phyloP scores from a whole-genome alignment of 495 filamentous ascomycete species.

The Penicillium robsamsonii region DNA sequence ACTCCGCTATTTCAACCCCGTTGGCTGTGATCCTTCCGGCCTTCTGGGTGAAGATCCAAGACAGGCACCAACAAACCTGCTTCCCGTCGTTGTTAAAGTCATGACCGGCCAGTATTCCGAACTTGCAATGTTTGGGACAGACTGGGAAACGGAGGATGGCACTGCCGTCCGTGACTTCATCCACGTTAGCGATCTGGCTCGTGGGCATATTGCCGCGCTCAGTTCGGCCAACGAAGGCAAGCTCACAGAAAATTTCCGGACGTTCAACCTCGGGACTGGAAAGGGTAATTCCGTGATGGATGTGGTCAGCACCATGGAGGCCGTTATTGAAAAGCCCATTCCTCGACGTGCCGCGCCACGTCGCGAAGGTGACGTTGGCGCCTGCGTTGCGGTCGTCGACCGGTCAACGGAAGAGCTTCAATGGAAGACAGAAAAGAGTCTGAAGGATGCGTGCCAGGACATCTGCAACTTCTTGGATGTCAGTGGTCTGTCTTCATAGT shows the following conservation, averaged over 20 bases:
- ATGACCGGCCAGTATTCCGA: slow-evolving; percentile 53
- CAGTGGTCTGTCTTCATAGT: slow-evolving; percentile 33
- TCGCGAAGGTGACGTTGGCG: slow-evolving; percentile 73
- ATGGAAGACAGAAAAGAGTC: slow-evolving; percentile 81
- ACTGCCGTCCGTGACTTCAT: slow-evolving; percentile 58
- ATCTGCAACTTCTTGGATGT: slow-evolving; percentile 67
- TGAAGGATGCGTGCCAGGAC: slow-evolving; percentile 81
- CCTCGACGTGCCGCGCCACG: slow-evolving; percentile 65
- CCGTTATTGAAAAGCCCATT: slow-evolving; percentile 39
- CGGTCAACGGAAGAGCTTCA: slow-evolving; percentile 80
- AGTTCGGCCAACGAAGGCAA: slow-evolving; percentile 37
- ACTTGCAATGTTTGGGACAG: slow-evolving; percentile 59
- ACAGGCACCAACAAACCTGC: slow-evolving; percentile 60
- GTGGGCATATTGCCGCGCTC: slow-evolving; percentile 62
- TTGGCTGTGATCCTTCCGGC: slow-evolving; percentile 63
- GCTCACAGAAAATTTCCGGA: slow-evolving; percentile 45
- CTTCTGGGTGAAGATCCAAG: slow-evolving; percentile 65
- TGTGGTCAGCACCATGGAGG: slow-evolving; percentile 49
- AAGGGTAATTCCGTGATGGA: slow-evolving; percentile 52
- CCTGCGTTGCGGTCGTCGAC: slow-evolving; percentile 77
- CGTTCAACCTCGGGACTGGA: slow-evolving; percentile 55
- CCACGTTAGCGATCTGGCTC: slow-evolving; percentile 63
- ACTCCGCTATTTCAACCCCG: slow-evolving; percentile 67
- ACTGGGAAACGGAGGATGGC: slow-evolving; percentile 66
- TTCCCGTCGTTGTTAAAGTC: slow-evolving; percentile 60